Evolutionary conservation across 2,329 filamentous ascomycete genomes (phyloP).

Genomic region (Fusarium xylarioides): DNA sequence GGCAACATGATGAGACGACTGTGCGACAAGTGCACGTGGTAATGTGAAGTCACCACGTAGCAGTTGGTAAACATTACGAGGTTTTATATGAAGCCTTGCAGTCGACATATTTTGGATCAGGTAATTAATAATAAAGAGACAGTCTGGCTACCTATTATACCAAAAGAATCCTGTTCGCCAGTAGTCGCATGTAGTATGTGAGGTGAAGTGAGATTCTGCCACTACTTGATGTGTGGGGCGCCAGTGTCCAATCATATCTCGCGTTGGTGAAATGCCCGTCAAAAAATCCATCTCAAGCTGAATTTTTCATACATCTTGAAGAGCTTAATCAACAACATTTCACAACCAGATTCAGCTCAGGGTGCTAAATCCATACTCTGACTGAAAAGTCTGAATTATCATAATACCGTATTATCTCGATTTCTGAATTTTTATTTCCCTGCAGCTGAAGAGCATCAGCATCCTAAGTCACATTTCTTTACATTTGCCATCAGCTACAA

Average conservation of each 20-base stretch:
- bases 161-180: neutral
- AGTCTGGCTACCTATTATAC: neutral
- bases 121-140: neutral
- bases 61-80: slow-evolving; percentile 9
- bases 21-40: neutral
- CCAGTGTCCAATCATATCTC: slow-evolving; percentile 32
- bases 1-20: neutral
- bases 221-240: slow-evolving; percentile 5
- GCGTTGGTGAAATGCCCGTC: slow-evolving; percentile 15
- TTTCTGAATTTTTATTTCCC: neutral
- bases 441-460: neutral
- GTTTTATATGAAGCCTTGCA: slow-evolving; percentile 10
- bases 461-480: neutral
- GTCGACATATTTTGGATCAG: neutral
- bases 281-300: slow-evolving; percentile 31
- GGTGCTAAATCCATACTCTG: neutral
- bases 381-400: neutral
- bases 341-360: slow-evolving; percentile 2
- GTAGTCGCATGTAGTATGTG: neutral
- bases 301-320: slow-evolving; percentile 29
- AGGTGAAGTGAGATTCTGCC: slow-evolving; percentile 21
- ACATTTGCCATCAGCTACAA: slow-evolving; percentile 1
- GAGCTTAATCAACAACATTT: slow-evolving; percentile 25
- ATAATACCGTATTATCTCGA: no score
- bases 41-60: slow-evolving; percentile 2